A percentile compares a stretch with the other conserved stretches of the same genome.
phyloP scores from a whole-genome alignment of 169 alveolate genomes.

The Plasmodium vivax region DNA sequence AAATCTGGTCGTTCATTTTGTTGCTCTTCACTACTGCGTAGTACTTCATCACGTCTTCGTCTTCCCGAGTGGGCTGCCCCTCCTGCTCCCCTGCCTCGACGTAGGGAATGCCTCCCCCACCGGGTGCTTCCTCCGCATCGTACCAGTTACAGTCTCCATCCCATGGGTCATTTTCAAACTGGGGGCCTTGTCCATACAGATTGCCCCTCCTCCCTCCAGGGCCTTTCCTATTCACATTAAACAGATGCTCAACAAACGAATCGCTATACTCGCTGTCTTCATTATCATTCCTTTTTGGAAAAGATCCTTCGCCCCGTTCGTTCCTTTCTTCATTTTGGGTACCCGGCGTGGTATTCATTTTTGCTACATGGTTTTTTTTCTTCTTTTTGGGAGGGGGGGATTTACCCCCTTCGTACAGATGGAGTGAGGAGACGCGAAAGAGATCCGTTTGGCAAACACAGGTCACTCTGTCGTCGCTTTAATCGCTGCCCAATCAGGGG shows the following conservation, averaged over 20 bases:
- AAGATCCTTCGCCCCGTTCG: not conserved
- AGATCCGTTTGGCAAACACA: not conserved
- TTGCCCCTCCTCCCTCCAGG: not conserved
- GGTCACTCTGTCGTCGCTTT: not conserved
- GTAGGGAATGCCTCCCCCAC: not conserved
- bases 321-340: not conserved
- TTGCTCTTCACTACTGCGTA: conserved; percentile 22
- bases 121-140: not conserved
- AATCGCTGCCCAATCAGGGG: not conserved
- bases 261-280: conserved; percentile 16
- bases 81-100: not conserved
- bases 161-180: not conserved
- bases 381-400: not conserved
- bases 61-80: not conserved
- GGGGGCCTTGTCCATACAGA: not conserved
- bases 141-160: not conserved
- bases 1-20: conserved; percentile 24
- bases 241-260: conserved; percentile 14
- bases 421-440: not conserved
- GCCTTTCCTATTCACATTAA: not conserved
- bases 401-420: not conserved
- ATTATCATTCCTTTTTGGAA: not conserved
- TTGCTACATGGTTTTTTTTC: not conserved
- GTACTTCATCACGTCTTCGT: conserved; percentile 70
- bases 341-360: not conserved